phyloP scores from a whole-genome alignment of 2,329 filamentous ascomycete species.

The Chrysoporthe cubensis region DNA sequence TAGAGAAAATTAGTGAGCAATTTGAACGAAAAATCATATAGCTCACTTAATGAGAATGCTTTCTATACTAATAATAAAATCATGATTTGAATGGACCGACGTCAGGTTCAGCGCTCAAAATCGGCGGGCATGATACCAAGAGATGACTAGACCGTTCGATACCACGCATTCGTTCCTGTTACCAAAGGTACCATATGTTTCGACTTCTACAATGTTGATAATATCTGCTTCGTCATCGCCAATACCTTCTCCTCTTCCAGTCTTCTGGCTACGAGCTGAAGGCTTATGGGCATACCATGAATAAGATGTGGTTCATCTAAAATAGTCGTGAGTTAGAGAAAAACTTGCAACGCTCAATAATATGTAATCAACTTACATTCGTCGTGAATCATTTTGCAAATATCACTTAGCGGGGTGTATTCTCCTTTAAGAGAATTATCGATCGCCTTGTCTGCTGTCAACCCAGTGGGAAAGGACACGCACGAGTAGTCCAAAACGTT shows the following conservation, averaged over 20 bases:
- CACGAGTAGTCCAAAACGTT: conserved; percentile 54
- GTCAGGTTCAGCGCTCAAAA: no score
- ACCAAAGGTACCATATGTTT: background rate
- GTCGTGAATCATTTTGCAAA: conserved; percentile 44
- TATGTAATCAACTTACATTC: conserved; percentile 44
- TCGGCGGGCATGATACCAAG: no score
- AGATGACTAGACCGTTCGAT: background rate
- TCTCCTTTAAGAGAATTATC: conserved; percentile 38
- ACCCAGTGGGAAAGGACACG: conserved; percentile 51
- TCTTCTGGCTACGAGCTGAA: conserved; percentile 46
- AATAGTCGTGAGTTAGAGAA: background rate
- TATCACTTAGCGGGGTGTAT: conserved; percentile 41
- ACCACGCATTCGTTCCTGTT: background rate
- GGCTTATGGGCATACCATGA: conserved; percentile 47
- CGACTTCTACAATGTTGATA: conserved; percentile 13
- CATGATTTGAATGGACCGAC: no score
- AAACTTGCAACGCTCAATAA: background rate
- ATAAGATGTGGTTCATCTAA: conserved; percentile 45
- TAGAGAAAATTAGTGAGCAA: no score
- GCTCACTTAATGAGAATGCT: no score
- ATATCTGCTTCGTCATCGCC: conserved; percentile 37
- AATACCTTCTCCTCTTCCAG: conserved; percentile 48
- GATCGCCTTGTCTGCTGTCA: conserved; percentile 44
- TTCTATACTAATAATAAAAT: no score
- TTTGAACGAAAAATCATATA: no score